Percentiles rank a stretch among this genome's conserved stretches.
phyloP scores from a whole-genome alignment of 169 alveolate genomes.

The Cryptosporidium baileyi region DNA sequence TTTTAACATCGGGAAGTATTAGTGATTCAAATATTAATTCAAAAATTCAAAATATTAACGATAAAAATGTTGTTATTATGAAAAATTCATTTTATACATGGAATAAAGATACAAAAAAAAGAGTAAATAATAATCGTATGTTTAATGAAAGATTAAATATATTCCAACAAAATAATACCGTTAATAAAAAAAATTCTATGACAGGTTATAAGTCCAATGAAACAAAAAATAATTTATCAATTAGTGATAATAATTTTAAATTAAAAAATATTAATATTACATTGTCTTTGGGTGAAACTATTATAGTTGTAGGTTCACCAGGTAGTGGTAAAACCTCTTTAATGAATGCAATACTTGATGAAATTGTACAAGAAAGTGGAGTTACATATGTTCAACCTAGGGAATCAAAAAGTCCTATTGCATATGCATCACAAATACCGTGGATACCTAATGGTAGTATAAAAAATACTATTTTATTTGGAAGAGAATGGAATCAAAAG shows the following conservation, averaged over 20 bases:
- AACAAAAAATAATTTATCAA: not conserved
- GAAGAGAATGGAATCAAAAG: constrained; percentile 72
- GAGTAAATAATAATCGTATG: not conserved
- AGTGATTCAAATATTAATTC: not conserved
- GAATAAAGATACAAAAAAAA: constrained; percentile 7
- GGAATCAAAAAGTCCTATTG: constrained; percentile 71
- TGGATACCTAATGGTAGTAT: constrained; percentile 82
- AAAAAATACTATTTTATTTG: constrained; percentile 81
- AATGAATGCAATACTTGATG: constrained; percentile 77
- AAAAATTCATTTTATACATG: constrained; percentile 35
- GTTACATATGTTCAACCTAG: constrained; percentile 56
- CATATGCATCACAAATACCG: constrained; percentile 82
- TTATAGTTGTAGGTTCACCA: constrained; percentile 72
- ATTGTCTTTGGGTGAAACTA: constrained; percentile 47
- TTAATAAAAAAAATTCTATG: not conserved
- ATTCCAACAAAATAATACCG: not conserved
- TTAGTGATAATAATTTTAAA: not conserved
- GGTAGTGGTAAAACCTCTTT: constrained; percentile 87
- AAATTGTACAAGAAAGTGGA: constrained; percentile 62
- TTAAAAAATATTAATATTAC: constrained; percentile 4
- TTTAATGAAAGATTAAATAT: not conserved
- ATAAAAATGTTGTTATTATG: constrained; percentile 12
- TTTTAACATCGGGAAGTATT: not conserved
- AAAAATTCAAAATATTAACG: not conserved
- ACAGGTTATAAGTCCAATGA: not conserved